Evolutionary conservation across 2,329 filamentous ascomycete genomes (phyloP).

Genomic region (Fusarium mexicanum): DNA sequence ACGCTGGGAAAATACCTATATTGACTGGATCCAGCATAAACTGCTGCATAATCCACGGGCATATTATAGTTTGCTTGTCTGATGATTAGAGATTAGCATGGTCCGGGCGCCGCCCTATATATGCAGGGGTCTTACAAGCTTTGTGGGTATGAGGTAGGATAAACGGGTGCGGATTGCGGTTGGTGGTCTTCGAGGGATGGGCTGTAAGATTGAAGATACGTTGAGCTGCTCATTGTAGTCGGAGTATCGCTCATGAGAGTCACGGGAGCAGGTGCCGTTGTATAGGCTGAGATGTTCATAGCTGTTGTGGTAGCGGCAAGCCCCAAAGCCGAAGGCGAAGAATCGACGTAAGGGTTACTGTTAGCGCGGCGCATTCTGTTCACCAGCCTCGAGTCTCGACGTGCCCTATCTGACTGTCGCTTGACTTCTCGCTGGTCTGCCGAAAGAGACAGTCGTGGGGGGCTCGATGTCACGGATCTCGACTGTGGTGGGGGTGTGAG

Average conservation of each 20-base stretch:
- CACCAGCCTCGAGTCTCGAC: conserved; percentile 66
- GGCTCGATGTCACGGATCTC: conserved; percentile 67
- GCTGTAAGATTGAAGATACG: conserved; percentile 63
- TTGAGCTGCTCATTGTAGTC: conserved; percentile 52
- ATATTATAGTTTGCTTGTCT: conserved; percentile 53
- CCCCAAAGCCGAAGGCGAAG: conserved; percentile 47
- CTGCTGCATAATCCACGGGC: conserved; percentile 55
- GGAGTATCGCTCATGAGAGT: conserved; percentile 62
- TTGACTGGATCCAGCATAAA: conserved; percentile 47
- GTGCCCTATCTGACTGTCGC: conserved; percentile 67
- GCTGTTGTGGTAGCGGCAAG: conserved; percentile 54
- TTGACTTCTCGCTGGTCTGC: conserved; percentile 70
- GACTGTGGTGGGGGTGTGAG: conserved; percentile 61
- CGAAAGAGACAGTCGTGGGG: conserved; percentile 63
- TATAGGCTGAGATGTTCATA: conserved; percentile 60
- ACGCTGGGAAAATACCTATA: conserved; percentile 52
- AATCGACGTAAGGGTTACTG: conserved; percentile 56
- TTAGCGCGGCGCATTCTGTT: conserved; percentile 61
- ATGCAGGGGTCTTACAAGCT: conserved; percentile 48
- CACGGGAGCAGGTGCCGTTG: conserved; percentile 60
- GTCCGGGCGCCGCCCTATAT: conserved; percentile 40
- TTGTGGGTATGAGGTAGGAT: conserved; percentile 48
- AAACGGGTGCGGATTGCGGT: conserved; percentile 47
- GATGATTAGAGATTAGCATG: conserved; percentile 42
- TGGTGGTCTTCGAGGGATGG: conserved; percentile 58